These are phyloP conservation scores for Hippophae rhamnoides DNA, from an alignment of 306 rosid species.

Conservation along the genomic window DNA sequence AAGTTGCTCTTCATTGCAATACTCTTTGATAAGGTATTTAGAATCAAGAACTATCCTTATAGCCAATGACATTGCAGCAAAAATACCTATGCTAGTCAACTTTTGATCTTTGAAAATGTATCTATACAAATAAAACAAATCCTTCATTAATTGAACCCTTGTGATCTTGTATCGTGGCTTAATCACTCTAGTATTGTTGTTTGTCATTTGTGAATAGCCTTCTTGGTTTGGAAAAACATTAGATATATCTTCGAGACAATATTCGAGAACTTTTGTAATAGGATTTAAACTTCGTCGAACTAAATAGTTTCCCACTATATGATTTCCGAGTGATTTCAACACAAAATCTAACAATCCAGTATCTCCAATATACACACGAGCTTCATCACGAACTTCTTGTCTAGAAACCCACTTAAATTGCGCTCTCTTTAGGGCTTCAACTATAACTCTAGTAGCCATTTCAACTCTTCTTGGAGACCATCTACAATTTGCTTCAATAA, in stretches of 20 bases:
- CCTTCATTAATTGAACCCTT: slow-evolving; percentile 53
- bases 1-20: slow-evolving; percentile 25
- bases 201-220: slow-evolving; percentile 13
- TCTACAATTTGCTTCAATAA: slow-evolving; percentile 47
- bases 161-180: slow-evolving; percentile 46
- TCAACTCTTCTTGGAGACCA: slow-evolving; percentile 78
- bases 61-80: slow-evolving; percentile 54
- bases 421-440: slow-evolving; percentile 52
- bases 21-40: slow-evolving; percentile 58
- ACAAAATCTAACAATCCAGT: slow-evolving; percentile 72
- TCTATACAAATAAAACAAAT: slow-evolving; percentile 50
- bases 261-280: slow-evolving; percentile 67
- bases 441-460: slow-evolving; percentile 60
- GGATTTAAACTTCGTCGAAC: slow-evolving; percentile 70
- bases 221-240: slow-evolving; percentile 34
- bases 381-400: slow-evolving; percentile 77
- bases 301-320: slow-evolving; percentile 60
- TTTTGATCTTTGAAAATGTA: slow-evolving; percentile 49
- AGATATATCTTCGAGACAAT: slow-evolving; percentile 69
- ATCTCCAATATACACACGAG: slow-evolving; percentile 64
- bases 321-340: slow-evolving; percentile 66
- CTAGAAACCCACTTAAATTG: slow-evolving; percentile 66
- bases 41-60: slow-evolving; percentile 60
- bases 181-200: slow-evolving; percentile 16
- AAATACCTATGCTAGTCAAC: slow-evolving; percentile 20